Base-by-base conservation (phyloP, 495 filamentous ascomycete genomes). In the Neurospora sp. region DNA sequence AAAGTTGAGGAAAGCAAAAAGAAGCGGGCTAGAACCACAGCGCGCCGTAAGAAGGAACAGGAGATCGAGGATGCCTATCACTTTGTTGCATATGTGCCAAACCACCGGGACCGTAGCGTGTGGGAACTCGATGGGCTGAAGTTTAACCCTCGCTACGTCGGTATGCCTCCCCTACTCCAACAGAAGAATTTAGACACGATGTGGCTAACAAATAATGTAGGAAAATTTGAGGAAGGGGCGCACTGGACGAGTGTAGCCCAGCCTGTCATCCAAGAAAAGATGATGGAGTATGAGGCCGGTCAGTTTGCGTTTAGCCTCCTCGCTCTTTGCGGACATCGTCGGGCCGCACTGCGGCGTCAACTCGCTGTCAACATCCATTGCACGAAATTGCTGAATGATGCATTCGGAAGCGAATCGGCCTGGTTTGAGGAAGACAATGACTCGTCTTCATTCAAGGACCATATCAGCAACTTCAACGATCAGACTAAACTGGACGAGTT, bases 101-200 rank as follows among this genome's bases (percentile, higher is more conserved):
- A 91, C 21, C 54, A 66, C 54, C 54, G 54, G 28, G 84, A 89
- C 45, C 89, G 88, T 7, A 84, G 89, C 40, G 86, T 97, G 19
- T 99, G 94, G 93, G 92, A 93, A 74, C 90, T 99, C 7, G 96
- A 99, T 78, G 96, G 96, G 3, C 84, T 99, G 7, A 89, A 94
- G 80, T 82, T 84, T 39, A 88, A 90, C 74, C 96, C 96, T 15
- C 85, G 90, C 48, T 86, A 86, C 72, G 82, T 97, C 39, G 92
- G 93, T 91, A 83, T 77, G 84, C 79, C 28, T 40, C 45, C 43
- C 69, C 15, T 21, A 17, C 39, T 42, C 39, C 3, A 13, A 17
- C 31, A 3, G 10, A 13, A 15, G 31, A 39, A 59, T 39, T 15
- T 3, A 13, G 13, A 15, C 59, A 19, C 5, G 19, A 39, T 3